Conservation (phyloP, 164 flowering plant species). For the Kingdonia uniflora region DNA sequence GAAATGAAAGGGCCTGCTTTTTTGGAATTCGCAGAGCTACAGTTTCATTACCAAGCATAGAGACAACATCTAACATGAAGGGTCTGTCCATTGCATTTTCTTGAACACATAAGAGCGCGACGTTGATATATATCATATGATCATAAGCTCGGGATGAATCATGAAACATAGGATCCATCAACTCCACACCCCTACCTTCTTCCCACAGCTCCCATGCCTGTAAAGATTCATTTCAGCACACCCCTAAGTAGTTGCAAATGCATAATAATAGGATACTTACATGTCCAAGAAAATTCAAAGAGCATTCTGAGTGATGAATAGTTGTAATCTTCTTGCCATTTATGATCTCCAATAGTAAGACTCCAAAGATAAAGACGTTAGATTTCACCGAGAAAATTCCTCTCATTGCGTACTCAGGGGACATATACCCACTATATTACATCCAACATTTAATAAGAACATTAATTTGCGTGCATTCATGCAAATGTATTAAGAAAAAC, state of each 20-base stretch:
- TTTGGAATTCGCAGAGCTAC: not conserved
- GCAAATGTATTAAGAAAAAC: too few relatives aligned
- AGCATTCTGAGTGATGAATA: not conserved
- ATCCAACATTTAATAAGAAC: not conserved
- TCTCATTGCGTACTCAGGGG: conserved; percentile 8
- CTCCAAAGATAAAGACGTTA: conserved; percentile 10
- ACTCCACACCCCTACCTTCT: not conserved
- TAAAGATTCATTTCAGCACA: not conserved
- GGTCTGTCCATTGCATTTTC: conserved; percentile 7
- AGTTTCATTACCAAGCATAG: conserved; percentile 5
- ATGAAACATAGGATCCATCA: conserved; percentile 2
- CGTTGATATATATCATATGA: not conserved
- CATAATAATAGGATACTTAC: too few relatives aligned
- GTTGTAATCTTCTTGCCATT: conserved; percentile 7
- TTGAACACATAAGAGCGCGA: conserved; percentile 8
- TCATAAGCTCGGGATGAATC: not conserved
- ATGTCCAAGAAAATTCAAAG: not conserved
- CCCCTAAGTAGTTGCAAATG: not conserved
- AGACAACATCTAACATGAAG: conserved; percentile 3
- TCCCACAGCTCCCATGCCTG: conserved; percentile 7
- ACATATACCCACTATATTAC: conserved; percentile 5
- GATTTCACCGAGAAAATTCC: conserved; percentile 10
- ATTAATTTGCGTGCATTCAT: too few relatives aligned
- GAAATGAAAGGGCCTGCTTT: conserved; percentile 1
- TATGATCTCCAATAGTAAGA: conserved; percentile 8